Percentiles rank a stretch among this genome's conserved stretches.
These are phyloP conservation scores for Diaporthe australafricana DNA, from an alignment of 2,329 filamentous ascomycete species.

Conservation along the genomic window DNA sequence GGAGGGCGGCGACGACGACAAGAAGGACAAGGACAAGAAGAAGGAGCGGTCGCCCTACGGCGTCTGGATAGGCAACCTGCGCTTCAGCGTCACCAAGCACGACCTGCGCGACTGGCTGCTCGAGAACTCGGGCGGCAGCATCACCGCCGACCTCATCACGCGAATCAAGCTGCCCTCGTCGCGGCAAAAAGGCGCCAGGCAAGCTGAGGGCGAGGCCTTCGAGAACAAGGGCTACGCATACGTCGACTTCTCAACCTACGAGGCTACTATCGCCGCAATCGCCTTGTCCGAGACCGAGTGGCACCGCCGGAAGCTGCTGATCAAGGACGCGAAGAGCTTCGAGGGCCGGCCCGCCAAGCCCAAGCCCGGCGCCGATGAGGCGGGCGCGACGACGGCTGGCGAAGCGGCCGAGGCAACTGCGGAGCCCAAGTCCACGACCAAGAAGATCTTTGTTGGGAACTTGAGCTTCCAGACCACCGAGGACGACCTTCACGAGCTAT, in stretches of 20 bases:
- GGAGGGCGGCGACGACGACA: constrained; percentile 48
- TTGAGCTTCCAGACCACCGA: constrained; percentile 85
- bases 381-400: constrained; percentile 43
- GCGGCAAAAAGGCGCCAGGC: constrained; percentile 49
- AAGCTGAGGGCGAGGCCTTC: constrained; percentile 46
- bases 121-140: constrained; percentile 73
- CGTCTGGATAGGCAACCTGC: constrained; percentile 95
- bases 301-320: constrained; percentile 82
- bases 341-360: constrained; percentile 86
- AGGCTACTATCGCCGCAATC: constrained; percentile 81
- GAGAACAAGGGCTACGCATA: constrained; percentile 97
- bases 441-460: constrained; percentile 93
- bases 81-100: constrained; percentile 81
- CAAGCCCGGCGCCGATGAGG: constrained; percentile 47
- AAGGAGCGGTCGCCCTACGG: constrained; percentile 81
- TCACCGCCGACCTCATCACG: constrained; percentile 79
- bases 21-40: constrained; percentile 53
- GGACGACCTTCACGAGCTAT: constrained; percentile 84
- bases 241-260: constrained; percentile 83
- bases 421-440: constrained; percentile 54
- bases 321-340: constrained; percentile 92
- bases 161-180: constrained; percentile 82
- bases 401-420: constrained; percentile 44
- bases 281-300: constrained; percentile 87
- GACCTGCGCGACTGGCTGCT: constrained; percentile 86